Conservation (phyloP, 2,329 filamentous ascomycete species). For the Colletotrichum cereale region DNA sequence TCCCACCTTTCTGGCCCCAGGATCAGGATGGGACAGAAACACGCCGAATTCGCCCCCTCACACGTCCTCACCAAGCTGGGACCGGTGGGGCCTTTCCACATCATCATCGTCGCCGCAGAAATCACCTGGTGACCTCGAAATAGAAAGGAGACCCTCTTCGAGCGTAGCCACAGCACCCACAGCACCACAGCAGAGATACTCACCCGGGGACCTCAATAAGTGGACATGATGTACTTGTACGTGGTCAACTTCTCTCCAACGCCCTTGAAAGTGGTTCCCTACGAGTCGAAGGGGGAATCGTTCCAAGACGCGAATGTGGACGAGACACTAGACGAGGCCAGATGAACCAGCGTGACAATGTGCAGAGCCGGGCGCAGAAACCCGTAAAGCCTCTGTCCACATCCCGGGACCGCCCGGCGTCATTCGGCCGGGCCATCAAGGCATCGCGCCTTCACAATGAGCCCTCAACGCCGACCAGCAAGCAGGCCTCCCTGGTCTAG, state of each 20-base stretch:
- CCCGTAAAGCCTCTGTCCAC: slow-evolving; percentile 7
- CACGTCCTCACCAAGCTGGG: not conserved
- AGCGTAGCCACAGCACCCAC: slow-evolving; percentile 1
- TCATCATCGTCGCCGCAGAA: slow-evolving; percentile 3
- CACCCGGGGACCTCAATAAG: slow-evolving; percentile 25
- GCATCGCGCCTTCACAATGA: not conserved
- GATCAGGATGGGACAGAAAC: not conserved
- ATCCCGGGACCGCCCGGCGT: slow-evolving; percentile 20
- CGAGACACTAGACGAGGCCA: not conserved
- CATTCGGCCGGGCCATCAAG: not conserved
- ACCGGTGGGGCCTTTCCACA: not conserved
- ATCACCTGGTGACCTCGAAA: not conserved
- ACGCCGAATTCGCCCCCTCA: not conserved
- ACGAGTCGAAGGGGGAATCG: not conserved
- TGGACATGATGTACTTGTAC: slow-evolving; percentile 19
- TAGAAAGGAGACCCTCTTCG: not conserved
- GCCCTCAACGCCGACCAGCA: not conserved
- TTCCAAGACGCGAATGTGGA: not conserved
- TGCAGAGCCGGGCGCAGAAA: not conserved
- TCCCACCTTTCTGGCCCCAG: too few relatives aligned
- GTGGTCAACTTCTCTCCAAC: slow-evolving; percentile 9
- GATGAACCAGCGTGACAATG: slow-evolving; percentile 14
- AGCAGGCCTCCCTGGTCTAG: not conserved
- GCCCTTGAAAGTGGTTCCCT: not conserved
- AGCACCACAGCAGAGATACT: not conserved